Evolutionary conservation across 2,329 filamentous ascomycete genomes (phyloP), one percentile per base, ranked within the genome.

Genomic region (Paraconiothyrium sp.): DNA sequence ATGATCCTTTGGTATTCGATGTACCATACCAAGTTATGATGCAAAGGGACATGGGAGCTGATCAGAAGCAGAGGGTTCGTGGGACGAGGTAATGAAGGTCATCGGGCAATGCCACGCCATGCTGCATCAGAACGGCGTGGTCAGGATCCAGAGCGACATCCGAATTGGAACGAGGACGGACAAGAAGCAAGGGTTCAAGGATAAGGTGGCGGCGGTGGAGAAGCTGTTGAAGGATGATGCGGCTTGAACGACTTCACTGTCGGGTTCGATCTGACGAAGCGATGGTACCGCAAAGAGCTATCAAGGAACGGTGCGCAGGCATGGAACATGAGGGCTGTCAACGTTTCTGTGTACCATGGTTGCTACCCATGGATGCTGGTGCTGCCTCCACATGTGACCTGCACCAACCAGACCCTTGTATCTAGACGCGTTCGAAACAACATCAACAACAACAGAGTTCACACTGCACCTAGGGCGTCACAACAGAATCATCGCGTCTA

Each of bases 131-230:
- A 77, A 78, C 57, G 77, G 77, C 6, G 72, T 79, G 22, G 77
- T 79, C 49, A 84, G 95, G 58, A 91, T 98, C 44, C 94, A 98
- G 83, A 92, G 89, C 32, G 93, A 94, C 75, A 94, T 98, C 81
- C 85, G 94, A 13, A 89, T 93, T 47, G 94, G 94, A 1, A 91
- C 91, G 32, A 88, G 93, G 73, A 96, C 90, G 71, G 93, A 97
- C 76, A 97, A 97, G 85, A 86, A 85, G 76, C 93, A 97, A 81
- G 88, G 88, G 2, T 90, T 91, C 39, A 86, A 89, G 73, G 91
- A 96, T 67, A 97, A 97, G 82, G 91, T 97, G 24, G 80, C 80
- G 27, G 84, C 84, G 54, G 87, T 90, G 37, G 81, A 86, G 67
- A 80, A 81, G 67, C 68, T 89, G 58, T 72, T 89, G 63, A 70